A percentile compares a stretch with the other conserved stretches of the same genome.
phyloP scores from a whole-genome alignment of 1,284 basidiomycete species.

The Spongispora temasekensis region DNA sequence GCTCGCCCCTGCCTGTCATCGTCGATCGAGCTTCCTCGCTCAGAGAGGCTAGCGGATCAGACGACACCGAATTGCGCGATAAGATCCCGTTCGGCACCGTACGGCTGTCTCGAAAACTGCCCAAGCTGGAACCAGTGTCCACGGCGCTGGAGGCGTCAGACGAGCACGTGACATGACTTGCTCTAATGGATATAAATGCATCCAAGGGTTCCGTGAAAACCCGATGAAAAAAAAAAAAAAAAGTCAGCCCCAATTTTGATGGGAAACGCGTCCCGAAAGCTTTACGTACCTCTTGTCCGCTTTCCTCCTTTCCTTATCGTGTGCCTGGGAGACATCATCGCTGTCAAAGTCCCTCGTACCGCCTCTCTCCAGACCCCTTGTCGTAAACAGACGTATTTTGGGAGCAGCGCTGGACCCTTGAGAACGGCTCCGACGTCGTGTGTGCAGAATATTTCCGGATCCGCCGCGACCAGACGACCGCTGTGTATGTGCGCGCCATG shows the following conservation, averaged over 20 bases:
- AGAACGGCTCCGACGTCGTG: slow-evolving; percentile 28
- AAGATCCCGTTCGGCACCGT: background rate
- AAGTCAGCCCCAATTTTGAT: no score
- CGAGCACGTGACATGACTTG: slow-evolving; percentile 18
- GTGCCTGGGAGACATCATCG: slow-evolving; percentile 36
- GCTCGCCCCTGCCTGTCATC: no score
- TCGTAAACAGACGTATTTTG: slow-evolving; percentile 48
- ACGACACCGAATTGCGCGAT: background rate
- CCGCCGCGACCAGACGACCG: slow-evolving; percentile 46
- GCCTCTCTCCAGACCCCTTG: slow-evolving; percentile 64
- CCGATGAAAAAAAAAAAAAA: background rate
- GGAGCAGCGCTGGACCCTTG: slow-evolving; percentile 24
- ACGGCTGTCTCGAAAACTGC: background rate
- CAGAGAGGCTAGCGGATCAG: background rate
- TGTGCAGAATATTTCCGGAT: slow-evolving; percentile 31
- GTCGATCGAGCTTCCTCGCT: background rate
- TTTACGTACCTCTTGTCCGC: slow-evolving; percentile 39
- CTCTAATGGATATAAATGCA: slow-evolving; percentile 3
- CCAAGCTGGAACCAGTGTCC: slow-evolving; percentile 1
- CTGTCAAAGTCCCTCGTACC: slow-evolving; percentile 44
- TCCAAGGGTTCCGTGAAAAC: background rate
- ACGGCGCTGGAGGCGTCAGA: slow-evolving; percentile 10
- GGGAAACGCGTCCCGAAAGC: background rate
- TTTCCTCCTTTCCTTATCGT: slow-evolving; percentile 36
- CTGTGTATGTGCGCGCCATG: slow-evolving; percentile 39